phyloP scores from a whole-genome alignment of 2,329 filamentous ascomycete species.

The Fusarium verrucosum region DNA sequence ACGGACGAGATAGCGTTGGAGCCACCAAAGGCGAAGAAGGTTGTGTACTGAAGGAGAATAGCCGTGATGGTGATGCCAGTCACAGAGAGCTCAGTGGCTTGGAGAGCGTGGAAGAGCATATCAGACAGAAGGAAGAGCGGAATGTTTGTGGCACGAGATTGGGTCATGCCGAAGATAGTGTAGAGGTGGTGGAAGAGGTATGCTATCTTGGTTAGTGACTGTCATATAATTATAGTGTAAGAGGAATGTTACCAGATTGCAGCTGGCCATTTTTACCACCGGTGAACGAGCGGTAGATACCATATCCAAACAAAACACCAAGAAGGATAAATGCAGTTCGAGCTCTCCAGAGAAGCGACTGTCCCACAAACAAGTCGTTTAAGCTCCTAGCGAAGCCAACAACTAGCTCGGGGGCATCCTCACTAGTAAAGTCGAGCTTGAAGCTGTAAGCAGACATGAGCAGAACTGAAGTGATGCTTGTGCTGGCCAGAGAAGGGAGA shows the following conservation, averaged over 20 bases:
- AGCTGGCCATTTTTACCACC: slow-evolving; percentile 39
- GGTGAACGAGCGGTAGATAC: slow-evolving; percentile 52
- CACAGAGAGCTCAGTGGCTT: slow-evolving; percentile 57
- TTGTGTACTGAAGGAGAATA: slow-evolving; percentile 79
- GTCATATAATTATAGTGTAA: background rate
- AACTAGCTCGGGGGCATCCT: slow-evolving; percentile 87
- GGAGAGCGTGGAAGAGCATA: slow-evolving; percentile 62
- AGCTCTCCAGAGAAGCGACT: slow-evolving; percentile 59
- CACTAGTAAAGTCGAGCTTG: slow-evolving; percentile 87
- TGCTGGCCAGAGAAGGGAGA: slow-evolving; percentile 54
- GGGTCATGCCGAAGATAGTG: slow-evolving; percentile 83
- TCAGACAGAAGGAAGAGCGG: slow-evolving; percentile 84
- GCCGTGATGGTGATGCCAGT: slow-evolving; percentile 73
- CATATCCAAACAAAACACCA: slow-evolving; percentile 50
- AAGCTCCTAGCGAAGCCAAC: slow-evolving; percentile 55
- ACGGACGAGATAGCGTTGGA: slow-evolving; percentile 96
- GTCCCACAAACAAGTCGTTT: slow-evolving; percentile 53
- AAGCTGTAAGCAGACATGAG: slow-evolving; percentile 74
- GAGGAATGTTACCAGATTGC: slow-evolving; percentile 44
- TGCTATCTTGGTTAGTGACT: slow-evolving; percentile 37
- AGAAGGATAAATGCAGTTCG: slow-evolving; percentile 62
- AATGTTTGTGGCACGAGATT: slow-evolving; percentile 85
- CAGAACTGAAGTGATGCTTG: slow-evolving; percentile 55
- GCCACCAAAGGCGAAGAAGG: slow-evolving; percentile 91
- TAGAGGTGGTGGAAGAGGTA: slow-evolving; percentile 74